Evolutionary conservation across 805 yeast species (phyloP).

Genomic region (Zygosaccharomyces gambellarensis): DNA sequence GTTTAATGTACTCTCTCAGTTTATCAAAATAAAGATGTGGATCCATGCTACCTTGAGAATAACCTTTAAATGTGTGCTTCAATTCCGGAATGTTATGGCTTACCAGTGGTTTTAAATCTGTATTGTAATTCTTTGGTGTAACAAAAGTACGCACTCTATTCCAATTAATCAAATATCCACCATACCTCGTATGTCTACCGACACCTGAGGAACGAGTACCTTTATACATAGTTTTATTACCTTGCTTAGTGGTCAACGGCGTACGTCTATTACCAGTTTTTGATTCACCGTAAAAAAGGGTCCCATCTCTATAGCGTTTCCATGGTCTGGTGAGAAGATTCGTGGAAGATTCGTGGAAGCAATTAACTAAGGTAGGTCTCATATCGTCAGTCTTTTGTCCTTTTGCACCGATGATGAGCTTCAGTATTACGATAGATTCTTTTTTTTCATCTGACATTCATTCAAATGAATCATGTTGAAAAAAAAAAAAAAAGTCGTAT

Average conservation of each 20-base stretch:
- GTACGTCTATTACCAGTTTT: constrained; percentile 80
- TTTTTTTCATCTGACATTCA: not conserved
- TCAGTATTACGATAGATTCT: not conserved
- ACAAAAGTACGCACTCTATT: constrained; percentile 84
- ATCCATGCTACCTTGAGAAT: constrained; percentile 63
- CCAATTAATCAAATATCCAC: constrained; percentile 77
- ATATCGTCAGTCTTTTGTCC: constrained; percentile 25
- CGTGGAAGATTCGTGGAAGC: constrained; percentile 44
- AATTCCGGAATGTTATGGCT: constrained; percentile 69
- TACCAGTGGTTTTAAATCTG: constrained; percentile 66
- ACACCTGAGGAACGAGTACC: constrained; percentile 96
- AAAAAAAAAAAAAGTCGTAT: not conserved
- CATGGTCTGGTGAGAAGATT: constrained; percentile 73
- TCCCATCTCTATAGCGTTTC: constrained; percentile 80
- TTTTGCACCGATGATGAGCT: not conserved
- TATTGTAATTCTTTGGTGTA: constrained; percentile 52
- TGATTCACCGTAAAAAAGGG: constrained; percentile 72
- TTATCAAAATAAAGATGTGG: constrained; percentile 68
- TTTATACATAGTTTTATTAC: constrained; percentile 89
- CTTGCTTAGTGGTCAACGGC: constrained; percentile 85
- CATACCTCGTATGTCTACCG: constrained; percentile 71
- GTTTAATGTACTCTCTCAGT: constrained; percentile 67
- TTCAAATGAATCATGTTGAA: not conserved
- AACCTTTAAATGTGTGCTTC: constrained; percentile 65
- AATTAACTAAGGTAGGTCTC: constrained; percentile 46